Evolutionary conservation across 1,139 yeast genomes (phyloP), one percentile per base, ranked within the genome.

Genomic region (Taphrina communis): DNA sequence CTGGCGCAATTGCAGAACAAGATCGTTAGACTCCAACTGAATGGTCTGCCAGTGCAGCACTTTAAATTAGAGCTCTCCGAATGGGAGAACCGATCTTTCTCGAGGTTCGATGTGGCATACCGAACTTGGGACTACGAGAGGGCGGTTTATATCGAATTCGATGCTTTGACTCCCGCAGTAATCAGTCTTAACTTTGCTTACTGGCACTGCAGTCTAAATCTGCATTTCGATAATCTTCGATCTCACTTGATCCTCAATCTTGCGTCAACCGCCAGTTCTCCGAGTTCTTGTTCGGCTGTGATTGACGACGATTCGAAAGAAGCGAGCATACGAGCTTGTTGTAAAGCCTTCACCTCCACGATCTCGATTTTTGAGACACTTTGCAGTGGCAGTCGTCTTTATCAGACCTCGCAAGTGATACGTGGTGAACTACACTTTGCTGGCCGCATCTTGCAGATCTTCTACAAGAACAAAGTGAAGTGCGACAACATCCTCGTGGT

Each of bases 371-470:
- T 56, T 17, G 60, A 58, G 35, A 31, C 39, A 7, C 53, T 58
- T n/a, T 42, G 41, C 25, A 38, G 25, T 11, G 62, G 41, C 21
- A 46, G 35, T 17, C 46, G 42, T 31, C 19, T 58, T 7, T 31
- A 8, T 35, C 60, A 55, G 21, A 44, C 61, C 36, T 63, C 61
- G 17, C 67, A 63, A 41, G 48, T 55, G 11, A 31, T 63, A 12
- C 46, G 67, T 12, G 55, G 42, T 31, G 48, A 63, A 14, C 61
- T 63, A 6, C 44, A 63, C 25, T 25, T 44, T 17, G 67, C 52
- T 21, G 67, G 67, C n/a, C 67, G 67, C n/a, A 44, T 55, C 9
- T n/a, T 63, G 42, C 61, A 63, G 25, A 19, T 63, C 36, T 63
- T 63, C 39, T 53, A 63, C 61, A 25, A 39, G 25, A 62, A 62